Evolutionary conservation across 2,329 filamentous ascomycete species (phyloP).

Genomic region (Onygenales sp.): DNA sequence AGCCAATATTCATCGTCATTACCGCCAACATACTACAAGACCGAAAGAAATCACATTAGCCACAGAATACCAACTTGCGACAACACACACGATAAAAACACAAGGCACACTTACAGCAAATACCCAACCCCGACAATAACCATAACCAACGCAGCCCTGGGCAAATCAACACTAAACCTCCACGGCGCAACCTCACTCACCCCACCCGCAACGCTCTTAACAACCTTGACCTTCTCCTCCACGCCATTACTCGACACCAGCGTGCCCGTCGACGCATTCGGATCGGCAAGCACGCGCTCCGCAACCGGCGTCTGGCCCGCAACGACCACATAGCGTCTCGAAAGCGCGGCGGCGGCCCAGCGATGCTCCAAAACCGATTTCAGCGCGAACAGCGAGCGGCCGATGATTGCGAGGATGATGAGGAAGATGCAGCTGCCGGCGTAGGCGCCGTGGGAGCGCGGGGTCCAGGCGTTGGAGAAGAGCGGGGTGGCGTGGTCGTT

Average conservation of each 20-base stretch:
- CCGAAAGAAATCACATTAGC: not conserved
- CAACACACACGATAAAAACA: not conserved
- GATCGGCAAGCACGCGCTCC: conserved; percentile 49
- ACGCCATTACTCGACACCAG: conserved; percentile 65
- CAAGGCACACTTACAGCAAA: conserved; percentile 58
- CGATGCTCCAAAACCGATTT: conserved; percentile 50
- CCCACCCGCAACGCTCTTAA: conserved; percentile 45
- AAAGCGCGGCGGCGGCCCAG: conserved; percentile 64
- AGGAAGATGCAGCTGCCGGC: conserved; percentile 89
- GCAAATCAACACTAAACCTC: conserved; percentile 69
- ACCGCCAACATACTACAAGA: conserved; percentile 66
- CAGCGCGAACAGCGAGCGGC: conserved; percentile 61
- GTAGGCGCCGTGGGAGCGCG: conserved; percentile 59
- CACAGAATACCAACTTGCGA: not conserved
- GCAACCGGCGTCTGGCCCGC: conserved; percentile 52
- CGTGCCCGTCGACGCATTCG: conserved; percentile 54
- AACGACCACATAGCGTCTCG: conserved; percentile 68
- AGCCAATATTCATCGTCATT: conserved; percentile 82
- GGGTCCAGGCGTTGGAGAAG: conserved; percentile 65
- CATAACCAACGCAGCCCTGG: conserved; percentile 61
- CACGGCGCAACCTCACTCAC: conserved; percentile 50
- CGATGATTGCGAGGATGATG: conserved; percentile 61
- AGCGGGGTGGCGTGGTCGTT: conserved; percentile 53
- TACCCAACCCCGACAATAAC: conserved; percentile 70
- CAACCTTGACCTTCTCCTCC: conserved; percentile 69